Evolutionary conservation across 2,329 filamentous ascomycete species (phyloP), one percentile per base, ranked within the genome.

Genomic region (Exophiala viscosa): DNA sequence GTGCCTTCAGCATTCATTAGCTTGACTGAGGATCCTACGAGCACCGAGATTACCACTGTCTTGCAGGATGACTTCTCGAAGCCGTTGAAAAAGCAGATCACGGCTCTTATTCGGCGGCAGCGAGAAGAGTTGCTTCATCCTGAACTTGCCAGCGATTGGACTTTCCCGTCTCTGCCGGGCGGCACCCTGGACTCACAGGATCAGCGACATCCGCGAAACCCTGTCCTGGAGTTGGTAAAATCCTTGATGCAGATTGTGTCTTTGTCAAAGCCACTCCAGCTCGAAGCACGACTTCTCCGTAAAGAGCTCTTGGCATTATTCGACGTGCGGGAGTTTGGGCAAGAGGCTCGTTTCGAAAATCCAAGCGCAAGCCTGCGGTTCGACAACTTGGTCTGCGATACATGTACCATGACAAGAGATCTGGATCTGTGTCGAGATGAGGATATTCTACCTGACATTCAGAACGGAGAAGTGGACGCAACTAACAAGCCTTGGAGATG

Each of bases 361-460:
- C 92, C 93, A 0, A 88, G 84, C 46, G 84, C 87, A 50, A 85
- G 79, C 40, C 79, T 97, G 3, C 81, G 81, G 59, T 74, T 99
- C 3, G 68, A 79, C 3, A 87, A 92, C 65, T 73, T 96, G 31
- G 88, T 88, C 56, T 99, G 93, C 70, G 85, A 91, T 60, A 88
- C 88, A 67, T 99, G 93, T 75, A 96, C 91, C 41, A 83, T 93
- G 70, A 83, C 88, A 10, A 84, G 90, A 31, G 91, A 97, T 65
- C 77, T 97, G 31, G 93, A 99, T 67, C 79, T 99, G 20, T 99
- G 93, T 69, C 86, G 91, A 5, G 93, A 99, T 65, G 85, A 90
- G 62, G 85, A 90, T 58, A 74, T 97, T 2, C 76, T 93, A 2
- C 84, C 86, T 0, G 75, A 79, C 1, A 64, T 67, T 10, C 39